Evolutionary conservation across 179 eudicot species (phyloP), one percentile per base, ranked within the genome.

Genomic region (Silene noctiflora): DNA sequence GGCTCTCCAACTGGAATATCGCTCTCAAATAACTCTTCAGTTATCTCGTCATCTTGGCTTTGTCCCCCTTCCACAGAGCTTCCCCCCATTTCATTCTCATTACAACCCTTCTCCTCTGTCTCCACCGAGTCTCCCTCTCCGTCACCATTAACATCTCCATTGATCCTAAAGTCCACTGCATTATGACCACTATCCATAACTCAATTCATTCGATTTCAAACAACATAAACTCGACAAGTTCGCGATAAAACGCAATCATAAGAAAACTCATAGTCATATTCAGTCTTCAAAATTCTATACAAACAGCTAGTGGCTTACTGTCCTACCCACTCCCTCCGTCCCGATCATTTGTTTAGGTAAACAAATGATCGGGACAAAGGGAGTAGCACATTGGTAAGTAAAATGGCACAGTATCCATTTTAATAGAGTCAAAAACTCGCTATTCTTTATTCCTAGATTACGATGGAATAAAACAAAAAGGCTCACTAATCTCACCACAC

Each of bases 91-190:
- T 84, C 88, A 83, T 83, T 87, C 77, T 86, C 92, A 79, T 89
- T 90, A 67, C 80, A 82, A 71, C 71, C 31, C 81, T 83, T 83
- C 68, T 75, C 85, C 74, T 91, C 94, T 48, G 87, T 70, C 72
- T 89, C 91, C 29, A 80, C 68, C 25, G 92, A 88, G 80, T 80
- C 82, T 61, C 88, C 89, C 56, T 84, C 83, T 77, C 83, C 87
- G 75, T 90, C 95, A 46, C 93, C 89, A 67, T 86, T 80, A 75
- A 83, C 76, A 87, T 87, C 91, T 59, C 82, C 88, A 82, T 92
- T 87, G 39, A 84, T 83, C 78, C 80, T 92, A 84, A 77, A 91
- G 75, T 91, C 91, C 91, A 89, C 91, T 89, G 84, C 81, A 81
- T 71, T 70, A 81, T 42, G 69, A 73, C 19, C 68, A 53, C 60